These are phyloP conservation scores for Mucor saturninus DNA, from an alignment of 371 early-diverging fungal genomes.

Conservation along the genomic window DNA sequence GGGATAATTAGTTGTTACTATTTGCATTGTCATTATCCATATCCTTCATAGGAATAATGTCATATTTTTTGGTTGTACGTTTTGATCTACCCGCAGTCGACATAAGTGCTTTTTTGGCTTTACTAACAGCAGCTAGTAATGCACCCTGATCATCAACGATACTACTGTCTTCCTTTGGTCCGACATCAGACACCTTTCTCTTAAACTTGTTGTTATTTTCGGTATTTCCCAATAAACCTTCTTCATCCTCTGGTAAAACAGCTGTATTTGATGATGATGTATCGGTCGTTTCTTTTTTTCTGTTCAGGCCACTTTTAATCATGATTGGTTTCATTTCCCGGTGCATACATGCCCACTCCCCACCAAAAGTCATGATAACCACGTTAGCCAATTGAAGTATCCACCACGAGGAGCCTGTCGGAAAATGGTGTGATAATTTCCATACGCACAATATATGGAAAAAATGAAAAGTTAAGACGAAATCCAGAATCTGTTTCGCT, in stretches of 20 bases:
- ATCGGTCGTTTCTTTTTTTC: conserved; percentile 6
- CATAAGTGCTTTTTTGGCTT: conserved; percentile 38
- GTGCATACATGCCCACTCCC: conserved; percentile 84
- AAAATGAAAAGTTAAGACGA: conserved; percentile 74
- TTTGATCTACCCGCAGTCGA: conserved; percentile 19
- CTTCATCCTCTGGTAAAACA: conserved; percentile 1
- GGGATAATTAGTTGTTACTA: neutral
- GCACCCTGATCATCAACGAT: conserved; percentile 30
- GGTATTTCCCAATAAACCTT: neutral
- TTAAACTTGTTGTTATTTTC: conserved; percentile 10
- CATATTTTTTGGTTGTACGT: conserved; percentile 36
- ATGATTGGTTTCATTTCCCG: conserved; percentile 83
- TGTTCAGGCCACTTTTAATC: conserved; percentile 40
- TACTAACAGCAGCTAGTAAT: conserved; percentile 40
- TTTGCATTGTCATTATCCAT: conserved; percentile 17
- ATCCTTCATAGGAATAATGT: conserved; percentile 44
- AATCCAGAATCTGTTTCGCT: conserved; percentile 82
- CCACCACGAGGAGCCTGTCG: conserved; percentile 76
- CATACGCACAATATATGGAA: conserved; percentile 70
- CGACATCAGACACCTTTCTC: conserved; percentile 29
- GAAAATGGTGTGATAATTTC: conserved; percentile 64
- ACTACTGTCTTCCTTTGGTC: conserved; percentile 7
- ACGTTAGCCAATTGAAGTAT: conserved; percentile 56
- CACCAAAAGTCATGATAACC: conserved; percentile 73
- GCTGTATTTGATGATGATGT: neutral